Evolutionary conservation across 257 asterid species (phyloP), one percentile per base, ranked within the genome.

Genomic region (Penstemon newberryi): DNA sequence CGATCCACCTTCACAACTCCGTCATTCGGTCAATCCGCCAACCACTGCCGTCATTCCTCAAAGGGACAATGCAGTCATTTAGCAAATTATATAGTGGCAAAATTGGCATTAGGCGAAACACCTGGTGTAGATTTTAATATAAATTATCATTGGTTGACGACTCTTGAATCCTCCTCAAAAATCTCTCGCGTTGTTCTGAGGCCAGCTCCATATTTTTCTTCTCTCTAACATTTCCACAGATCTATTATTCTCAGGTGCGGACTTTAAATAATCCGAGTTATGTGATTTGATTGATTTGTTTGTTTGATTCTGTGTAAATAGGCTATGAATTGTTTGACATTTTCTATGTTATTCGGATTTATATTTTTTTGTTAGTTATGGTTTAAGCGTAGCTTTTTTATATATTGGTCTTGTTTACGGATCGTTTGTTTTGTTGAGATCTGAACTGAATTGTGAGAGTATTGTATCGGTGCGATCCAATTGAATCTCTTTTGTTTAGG

Each of bases 191-290:
- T 63, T 63, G 47, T n/a, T 63, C 68, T 46, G 33, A 63, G 18
- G 44, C 67, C 68, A 63, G 57, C 56, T 63, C 68, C 57, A 1
- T 45, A 5, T 44, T 63, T 46, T 63, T 47, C 57, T 46, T 46
- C 54, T 63, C 56, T 46, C 37, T 15, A 43, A 4, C 0, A 40
- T 33, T 60, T 60, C 45, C 15, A 5, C 56, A 63, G 68, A 63
- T 63, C 68, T 63, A 41, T 49, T 70, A 44, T 63, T 60, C 66
- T 68, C 58, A 70, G 87, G 87, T 79, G 65, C 63, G 63, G 41
- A 60, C 47, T 60, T 9, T 33, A 33, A 59, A 54, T 1, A 59
- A 54, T 73, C 50, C 15, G 45, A 52, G 56, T 70, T 75, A 36
- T 58, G 62, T 58, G 67, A 58, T 78, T 70, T 50, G 57, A 43